Conservation (phyloP, 208 protist genomes). For the Crithidia brevicula region DNA sequence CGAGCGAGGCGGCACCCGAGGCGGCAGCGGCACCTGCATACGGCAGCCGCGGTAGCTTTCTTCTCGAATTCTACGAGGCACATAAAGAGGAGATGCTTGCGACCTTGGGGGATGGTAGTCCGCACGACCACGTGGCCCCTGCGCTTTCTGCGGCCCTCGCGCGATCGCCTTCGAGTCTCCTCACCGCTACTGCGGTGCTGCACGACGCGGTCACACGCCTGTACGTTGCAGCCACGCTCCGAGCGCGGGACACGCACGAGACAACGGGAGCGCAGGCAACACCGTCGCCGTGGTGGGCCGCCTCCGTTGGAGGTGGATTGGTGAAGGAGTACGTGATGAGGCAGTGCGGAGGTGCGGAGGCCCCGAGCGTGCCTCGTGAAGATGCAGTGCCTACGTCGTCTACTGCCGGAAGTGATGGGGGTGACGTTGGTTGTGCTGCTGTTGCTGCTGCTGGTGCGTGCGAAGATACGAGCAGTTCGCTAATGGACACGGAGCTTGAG, state of each 20-base stretch:
- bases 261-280: not conserved
- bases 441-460: not conserved
- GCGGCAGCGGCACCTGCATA: not conserved
- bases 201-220: slow-evolving; percentile 56
- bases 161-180: slow-evolving; percentile 34
- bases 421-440: not conserved
- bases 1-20: not conserved
- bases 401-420: not conserved
- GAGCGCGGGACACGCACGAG: no score
- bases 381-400: no score
- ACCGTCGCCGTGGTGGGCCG: slow-evolving; percentile 9
- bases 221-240: slow-evolving; percentile 3
- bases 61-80: slow-evolving; percentile 18
- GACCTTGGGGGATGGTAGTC: not conserved
- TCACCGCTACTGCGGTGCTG: slow-evolving; percentile 60
- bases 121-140: not conserved
- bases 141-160: slow-evolving; percentile 17
- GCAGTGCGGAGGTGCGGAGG: slow-evolving; percentile 7
- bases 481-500: slow-evolving; percentile 3
- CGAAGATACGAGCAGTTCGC: no score
- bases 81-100: slow-evolving; percentile 4
- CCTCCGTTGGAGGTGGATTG: not conserved
- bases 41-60: slow-evolving; percentile 6
- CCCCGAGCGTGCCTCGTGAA: not conserved
- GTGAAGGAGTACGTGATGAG: slow-evolving; percentile 26